Percentiles rank a stretch among this genome's conserved stretches.
These are phyloP conservation scores for Naganishia liquefaciens DNA, from an alignment of 1,284 basidiomycete species.

Conservation along the genomic window DNA sequence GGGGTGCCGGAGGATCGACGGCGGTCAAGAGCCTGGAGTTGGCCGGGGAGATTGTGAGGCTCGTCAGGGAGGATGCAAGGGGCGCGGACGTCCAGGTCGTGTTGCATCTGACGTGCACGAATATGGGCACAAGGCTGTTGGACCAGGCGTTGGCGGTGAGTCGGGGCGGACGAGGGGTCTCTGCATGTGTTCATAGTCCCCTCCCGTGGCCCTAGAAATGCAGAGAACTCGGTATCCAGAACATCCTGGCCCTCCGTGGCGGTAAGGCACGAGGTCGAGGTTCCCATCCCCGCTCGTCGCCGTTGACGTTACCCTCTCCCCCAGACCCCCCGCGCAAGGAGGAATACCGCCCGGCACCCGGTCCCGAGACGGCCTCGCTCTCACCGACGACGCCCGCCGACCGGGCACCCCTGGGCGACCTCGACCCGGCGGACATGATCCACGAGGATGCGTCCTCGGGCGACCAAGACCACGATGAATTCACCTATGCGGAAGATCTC, in stretches of 20 bases:
- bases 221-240: slow-evolving; percentile 78
- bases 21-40: slow-evolving; percentile 85
- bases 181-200: not conserved
- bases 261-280: slow-evolving; percentile 5
- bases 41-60: slow-evolving; percentile 63
- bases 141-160: slow-evolving; percentile 77
- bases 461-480: slow-evolving; percentile 54
- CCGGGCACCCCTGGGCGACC: not conserved
- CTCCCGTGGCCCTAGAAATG: slow-evolving; percentile 64
- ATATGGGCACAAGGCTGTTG: slow-evolving; percentile 85
- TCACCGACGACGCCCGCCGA: slow-evolving; percentile 1
- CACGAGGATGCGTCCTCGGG: not conserved
- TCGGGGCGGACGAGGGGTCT: too few species aligned
- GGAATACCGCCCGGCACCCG: slow-evolving; percentile 86
- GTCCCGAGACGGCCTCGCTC: slow-evolving; percentile 58
- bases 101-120: slow-evolving; percentile 96
- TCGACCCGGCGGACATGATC: slow-evolving; percentile 37
- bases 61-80: slow-evolving; percentile 62
- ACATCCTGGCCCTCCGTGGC: slow-evolving; percentile 63
- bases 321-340: slow-evolving; percentile 87
- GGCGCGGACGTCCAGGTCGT: slow-evolving; percentile 79
- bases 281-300: not conserved
- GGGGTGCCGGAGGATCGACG: slow-evolving; percentile 95
- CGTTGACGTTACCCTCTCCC: not conserved
- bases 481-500: slow-evolving; percentile 85